Evolutionary conservation across 306 rosid species (phyloP).

Genomic region (Senna siamea): DNA sequence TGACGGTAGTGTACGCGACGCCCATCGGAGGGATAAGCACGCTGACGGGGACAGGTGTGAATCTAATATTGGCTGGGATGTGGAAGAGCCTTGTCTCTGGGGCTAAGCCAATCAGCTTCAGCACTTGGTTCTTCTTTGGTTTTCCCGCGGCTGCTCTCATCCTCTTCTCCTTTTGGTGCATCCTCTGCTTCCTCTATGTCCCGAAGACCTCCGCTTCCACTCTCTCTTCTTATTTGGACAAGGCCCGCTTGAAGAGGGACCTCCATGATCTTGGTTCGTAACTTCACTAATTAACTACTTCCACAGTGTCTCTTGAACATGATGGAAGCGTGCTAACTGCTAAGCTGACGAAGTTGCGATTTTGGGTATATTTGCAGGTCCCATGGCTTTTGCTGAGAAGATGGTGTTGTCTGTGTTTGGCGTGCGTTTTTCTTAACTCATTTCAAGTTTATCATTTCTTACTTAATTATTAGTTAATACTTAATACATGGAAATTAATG

Average conservation of each 20-base stretch:
- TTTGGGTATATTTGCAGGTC: slow-evolving; percentile 54
- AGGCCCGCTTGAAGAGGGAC: slow-evolving; percentile 68
- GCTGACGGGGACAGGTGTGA: slow-evolving; percentile 89
- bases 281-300: too few species aligned
- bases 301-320: too few species aligned
- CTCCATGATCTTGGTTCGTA: slow-evolving; percentile 70
- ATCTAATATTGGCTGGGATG: slow-evolving; percentile 76
- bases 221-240: slow-evolving; percentile 65
- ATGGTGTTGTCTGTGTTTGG: slow-evolving; percentile 68
- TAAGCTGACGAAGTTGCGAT: background rate
- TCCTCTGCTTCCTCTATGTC: slow-evolving; percentile 65
- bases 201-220: slow-evolving; percentile 49
- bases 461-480: too few species aligned
- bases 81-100: slow-evolving; percentile 73
- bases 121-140: slow-evolving; percentile 66
- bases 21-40: slow-evolving; percentile 85
- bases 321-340: too few species aligned
- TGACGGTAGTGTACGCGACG: slow-evolving; percentile 64
- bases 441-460: background rate
- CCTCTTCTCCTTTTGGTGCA: slow-evolving; percentile 59
- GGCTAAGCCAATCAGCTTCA: slow-evolving; percentile 73
- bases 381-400: slow-evolving; percentile 88
- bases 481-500: too few species aligned
- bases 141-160: slow-evolving; percentile 64
- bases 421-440: slow-evolving; percentile 48